Conservation (phyloP, 176 grass and related monocot species). For the bread wheat (Triticum aestivum) region IWGSC_CS_RefSeq_v2.1 NC_057807.1:189629364-189629863, state of each 20-base stretch:
- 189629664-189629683: not conserved
- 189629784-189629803: not conserved
- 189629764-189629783: not conserved
- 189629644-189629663: not conserved
- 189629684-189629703: not conserved
- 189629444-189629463: constrained; percentile 82
- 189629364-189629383: constrained; percentile 37
- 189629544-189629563: not conserved
- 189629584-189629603: not conserved
- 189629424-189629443: constrained; percentile 66
- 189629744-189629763: not conserved
- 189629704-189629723: not conserved
- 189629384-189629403: constrained; percentile 41
- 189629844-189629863: not conserved
- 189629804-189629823: not conserved
- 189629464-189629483: constrained; percentile 89
- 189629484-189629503: constrained; percentile 77
- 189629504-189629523: constrained; percentile 84
- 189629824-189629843: not conserved
- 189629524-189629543: constrained; percentile 79
- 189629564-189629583: constrained; percentile 4
- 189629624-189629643: not conserved
- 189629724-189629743: not conserved
- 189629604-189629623: not conserved
- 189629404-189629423: constrained; percentile 62